Percentiles rank a stretch among this genome's conserved stretches.
Evolutionary conservation across 2,329 filamentous ascomycete species (phyloP).

Genomic region (Colletotrichum sp.): DNA sequence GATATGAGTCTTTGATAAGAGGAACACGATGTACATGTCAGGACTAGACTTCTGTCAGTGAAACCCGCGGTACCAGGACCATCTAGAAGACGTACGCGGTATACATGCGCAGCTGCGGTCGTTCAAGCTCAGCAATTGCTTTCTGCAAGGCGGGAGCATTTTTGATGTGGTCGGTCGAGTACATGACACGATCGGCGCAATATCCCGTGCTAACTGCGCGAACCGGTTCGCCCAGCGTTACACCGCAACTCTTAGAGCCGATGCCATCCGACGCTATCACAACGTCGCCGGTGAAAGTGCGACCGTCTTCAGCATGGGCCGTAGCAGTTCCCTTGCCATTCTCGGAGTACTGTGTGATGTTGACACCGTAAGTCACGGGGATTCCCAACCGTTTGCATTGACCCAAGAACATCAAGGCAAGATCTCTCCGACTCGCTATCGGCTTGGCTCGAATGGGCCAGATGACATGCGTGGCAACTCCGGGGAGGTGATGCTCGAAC

Average conservation of each 20-base stretch:
- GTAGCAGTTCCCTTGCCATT: neutral
- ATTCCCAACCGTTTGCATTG: conserved; percentile 12
- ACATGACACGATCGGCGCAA: neutral
- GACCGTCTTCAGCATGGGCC: neutral
- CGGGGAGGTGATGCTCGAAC: neutral
- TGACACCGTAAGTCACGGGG: neutral
- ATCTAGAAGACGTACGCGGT: neutral
- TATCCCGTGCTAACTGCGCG: neutral
- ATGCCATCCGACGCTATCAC: conserved; percentile 19
- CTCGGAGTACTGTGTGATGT: neutral
- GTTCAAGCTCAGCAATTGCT: neutral
- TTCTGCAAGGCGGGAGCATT: neutral
- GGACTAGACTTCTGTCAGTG: neutral
- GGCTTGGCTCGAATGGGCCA: neutral
- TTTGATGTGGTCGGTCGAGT: neutral
- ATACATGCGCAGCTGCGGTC: neutral
- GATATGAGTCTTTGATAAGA: neutral
- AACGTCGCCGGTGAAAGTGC: neutral
- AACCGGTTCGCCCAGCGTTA: neutral
- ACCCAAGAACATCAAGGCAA: neutral
- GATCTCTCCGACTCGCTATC: neutral
- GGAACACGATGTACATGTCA: neutral
- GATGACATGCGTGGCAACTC: neutral
- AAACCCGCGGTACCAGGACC: neutral
- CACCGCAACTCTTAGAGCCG: neutral